Conservation (phyloP, 495 filamentous ascomycete species). For the Xylaria intraflava region DNA sequence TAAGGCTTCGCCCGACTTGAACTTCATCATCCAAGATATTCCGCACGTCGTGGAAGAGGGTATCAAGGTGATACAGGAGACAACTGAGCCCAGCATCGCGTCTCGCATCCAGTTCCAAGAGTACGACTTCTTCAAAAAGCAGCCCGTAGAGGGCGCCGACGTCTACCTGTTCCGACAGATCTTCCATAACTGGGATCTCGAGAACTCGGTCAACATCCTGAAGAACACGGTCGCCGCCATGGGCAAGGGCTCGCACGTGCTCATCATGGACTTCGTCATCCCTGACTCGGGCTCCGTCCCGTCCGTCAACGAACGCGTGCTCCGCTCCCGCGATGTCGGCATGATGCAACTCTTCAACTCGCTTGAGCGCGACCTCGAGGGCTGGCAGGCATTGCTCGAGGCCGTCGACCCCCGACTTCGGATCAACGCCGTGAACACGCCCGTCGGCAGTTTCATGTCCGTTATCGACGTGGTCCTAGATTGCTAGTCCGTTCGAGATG, state of each 20-base stretch:
- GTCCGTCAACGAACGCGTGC: not conserved
- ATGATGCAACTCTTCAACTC: slow-evolving; percentile 38
- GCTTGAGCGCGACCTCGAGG: slow-evolving; percentile 33
- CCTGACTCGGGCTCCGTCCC: slow-evolving; percentile 15
- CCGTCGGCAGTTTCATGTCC: not conserved
- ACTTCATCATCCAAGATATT: too few species aligned
- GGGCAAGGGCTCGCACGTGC: not conserved
- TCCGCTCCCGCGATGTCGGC: slow-evolving; percentile 24
- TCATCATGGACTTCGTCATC: not conserved
- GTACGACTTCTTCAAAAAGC: not conserved
- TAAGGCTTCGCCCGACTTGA: too few species aligned
- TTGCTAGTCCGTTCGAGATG: too few species aligned
- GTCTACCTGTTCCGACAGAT: not conserved
- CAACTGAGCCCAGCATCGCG: not conserved
- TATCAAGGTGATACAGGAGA: too few species aligned
- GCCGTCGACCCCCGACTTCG: slow-evolving; percentile 17
- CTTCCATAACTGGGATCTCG: not conserved
- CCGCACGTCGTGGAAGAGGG: too few species aligned
- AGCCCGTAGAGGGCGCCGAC: not conserved
- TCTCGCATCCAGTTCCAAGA: not conserved
- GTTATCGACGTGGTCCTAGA: slow-evolving; percentile 1
- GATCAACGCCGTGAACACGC: not conserved
- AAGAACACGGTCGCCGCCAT: too few species aligned
- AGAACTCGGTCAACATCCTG: too few species aligned
- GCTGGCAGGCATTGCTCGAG: slow-evolving; percentile 18